These are phyloP conservation scores for Colletotrichum lini DNA, from an alignment of 2,329 filamentous ascomycete genomes.

Conservation along the genomic window DNA sequence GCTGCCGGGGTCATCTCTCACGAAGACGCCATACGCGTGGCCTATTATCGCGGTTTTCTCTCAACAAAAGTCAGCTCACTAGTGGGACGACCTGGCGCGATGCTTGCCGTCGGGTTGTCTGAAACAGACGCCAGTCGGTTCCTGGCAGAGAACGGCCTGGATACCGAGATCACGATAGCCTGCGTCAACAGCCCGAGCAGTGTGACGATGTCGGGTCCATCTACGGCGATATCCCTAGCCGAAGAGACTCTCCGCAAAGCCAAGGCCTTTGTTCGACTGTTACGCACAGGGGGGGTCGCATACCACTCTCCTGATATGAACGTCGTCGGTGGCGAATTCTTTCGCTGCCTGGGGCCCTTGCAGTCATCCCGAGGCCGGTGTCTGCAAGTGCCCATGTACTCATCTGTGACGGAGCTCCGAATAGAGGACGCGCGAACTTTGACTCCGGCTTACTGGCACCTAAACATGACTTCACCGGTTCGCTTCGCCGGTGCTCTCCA, in stretches of 20 bases:
- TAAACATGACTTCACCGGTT: constrained; percentile 34
- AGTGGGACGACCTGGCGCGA: neutral
- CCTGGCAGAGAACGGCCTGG: neutral
- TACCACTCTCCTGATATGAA: constrained; percentile 37
- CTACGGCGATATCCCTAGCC: constrained; percentile 56
- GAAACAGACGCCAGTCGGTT: constrained; percentile 31
- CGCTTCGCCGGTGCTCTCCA: constrained; percentile 50
- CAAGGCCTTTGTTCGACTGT: neutral
- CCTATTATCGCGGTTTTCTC: constrained; percentile 44
- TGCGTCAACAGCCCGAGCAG: constrained; percentile 68
- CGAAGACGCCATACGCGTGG: constrained; percentile 49
- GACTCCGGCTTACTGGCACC: constrained; percentile 20
- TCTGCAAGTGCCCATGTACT: constrained; percentile 50
- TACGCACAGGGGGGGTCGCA: constrained; percentile 25
- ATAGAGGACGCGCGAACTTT: neutral
- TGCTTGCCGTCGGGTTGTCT: constrained; percentile 17
- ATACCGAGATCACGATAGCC: constrained; percentile 45
- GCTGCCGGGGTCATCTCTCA: constrained; percentile 38
- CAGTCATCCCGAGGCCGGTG: neutral
- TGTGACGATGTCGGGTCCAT: constrained; percentile 66
- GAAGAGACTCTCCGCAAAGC: constrained; percentile 49
- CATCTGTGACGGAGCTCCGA: constrained; percentile 20
- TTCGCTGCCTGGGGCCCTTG: neutral
- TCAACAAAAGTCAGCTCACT: constrained; percentile 24
- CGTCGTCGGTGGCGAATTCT: constrained; percentile 15